phyloP scores from a whole-genome alignment of 345 rosid genomes.

The Conringia planisiliqua region DNA sequence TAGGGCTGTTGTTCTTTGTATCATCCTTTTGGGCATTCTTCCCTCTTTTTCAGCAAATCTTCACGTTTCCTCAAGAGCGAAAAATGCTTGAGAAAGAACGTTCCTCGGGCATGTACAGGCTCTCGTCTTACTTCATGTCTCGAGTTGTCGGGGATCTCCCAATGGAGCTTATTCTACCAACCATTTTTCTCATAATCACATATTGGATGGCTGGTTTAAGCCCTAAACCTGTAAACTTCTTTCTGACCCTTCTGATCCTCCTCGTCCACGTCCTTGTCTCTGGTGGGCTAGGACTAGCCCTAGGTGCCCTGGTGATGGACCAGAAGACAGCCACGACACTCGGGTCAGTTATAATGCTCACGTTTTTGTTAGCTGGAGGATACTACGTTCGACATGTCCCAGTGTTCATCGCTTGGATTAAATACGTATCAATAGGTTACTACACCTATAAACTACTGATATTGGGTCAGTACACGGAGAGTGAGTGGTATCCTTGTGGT shows the following conservation, averaged over 20 bases:
- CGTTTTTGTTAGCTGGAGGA: constrained; percentile 77
- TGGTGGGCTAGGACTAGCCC: constrained; percentile 82
- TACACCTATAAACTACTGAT: constrained; percentile 79
- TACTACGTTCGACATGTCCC: constrained; percentile 86
- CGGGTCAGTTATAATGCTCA: constrained; percentile 88
- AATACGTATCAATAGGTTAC: constrained; percentile 80
- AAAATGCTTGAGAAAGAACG: constrained; percentile 80
- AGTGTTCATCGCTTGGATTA: constrained; percentile 73
- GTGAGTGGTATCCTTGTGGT: constrained; percentile 65
- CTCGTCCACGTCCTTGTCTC: constrained; percentile 82
- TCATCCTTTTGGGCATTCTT: constrained; percentile 64
- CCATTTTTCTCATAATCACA: constrained; percentile 46
- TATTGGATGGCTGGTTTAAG: constrained; percentile 78
- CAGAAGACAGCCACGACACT: constrained; percentile 80
- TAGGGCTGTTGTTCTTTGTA: constrained; percentile 68
- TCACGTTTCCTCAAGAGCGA: constrained; percentile 78
- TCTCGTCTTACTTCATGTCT: constrained; percentile 81
- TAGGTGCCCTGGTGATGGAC: constrained; percentile 90
- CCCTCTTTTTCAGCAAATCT: constrained; percentile 74
- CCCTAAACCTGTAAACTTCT: constrained; percentile 34
- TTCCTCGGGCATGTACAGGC: constrained; percentile 77
- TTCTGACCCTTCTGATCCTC: constrained; percentile 43
- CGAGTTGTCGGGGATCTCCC: constrained; percentile 61
- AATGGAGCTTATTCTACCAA: constrained; percentile 69
- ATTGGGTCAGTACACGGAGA: constrained; percentile 65